A percentile compares a stretch with the other conserved stretches of the same genome.
These are phyloP conservation scores for Triangularia setosa DNA, from an alignment of 2,329 filamentous ascomycete species.

Conservation along the genomic window DNA sequence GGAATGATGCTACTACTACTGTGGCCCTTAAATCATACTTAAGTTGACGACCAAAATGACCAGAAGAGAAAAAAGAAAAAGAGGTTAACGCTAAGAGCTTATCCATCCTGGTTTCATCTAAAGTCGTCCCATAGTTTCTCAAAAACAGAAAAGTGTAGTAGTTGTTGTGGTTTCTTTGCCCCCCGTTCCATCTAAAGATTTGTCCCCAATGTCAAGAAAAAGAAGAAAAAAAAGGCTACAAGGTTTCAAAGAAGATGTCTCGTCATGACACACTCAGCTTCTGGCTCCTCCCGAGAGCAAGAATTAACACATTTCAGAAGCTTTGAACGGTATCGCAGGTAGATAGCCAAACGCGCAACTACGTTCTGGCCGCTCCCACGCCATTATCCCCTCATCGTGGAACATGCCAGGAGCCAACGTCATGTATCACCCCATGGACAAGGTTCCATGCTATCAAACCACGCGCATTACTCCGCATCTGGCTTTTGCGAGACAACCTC, in stretches of 20 bases:
- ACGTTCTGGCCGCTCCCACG: not conserved
- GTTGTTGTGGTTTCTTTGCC: no score
- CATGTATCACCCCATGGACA: not conserved
- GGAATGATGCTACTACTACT: no score
- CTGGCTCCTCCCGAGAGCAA: no score
- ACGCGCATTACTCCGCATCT: not conserved
- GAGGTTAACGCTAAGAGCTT: not conserved
- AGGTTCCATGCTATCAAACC: not conserved
- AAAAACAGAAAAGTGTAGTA: not conserved
- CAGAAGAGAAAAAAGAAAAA: not conserved
- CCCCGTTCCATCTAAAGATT: not conserved
- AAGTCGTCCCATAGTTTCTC: no score
- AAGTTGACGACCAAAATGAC: no score
- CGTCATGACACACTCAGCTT: no score
- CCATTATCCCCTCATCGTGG: not conserved
- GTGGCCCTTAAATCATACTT: no score
- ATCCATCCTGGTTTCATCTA: not conserved
- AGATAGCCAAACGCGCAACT: not conserved
- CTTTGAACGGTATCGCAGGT: not conserved
- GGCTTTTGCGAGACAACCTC: constrained; percentile 63
- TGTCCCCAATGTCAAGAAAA: not conserved
- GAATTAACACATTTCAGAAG: not conserved
- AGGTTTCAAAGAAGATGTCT: no score
- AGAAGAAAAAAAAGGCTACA: not conserved
- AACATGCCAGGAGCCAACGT: not conserved